phyloP scores from a whole-genome alignment of 148 eudicot species.

The Rhododendron henanense region DNA sequence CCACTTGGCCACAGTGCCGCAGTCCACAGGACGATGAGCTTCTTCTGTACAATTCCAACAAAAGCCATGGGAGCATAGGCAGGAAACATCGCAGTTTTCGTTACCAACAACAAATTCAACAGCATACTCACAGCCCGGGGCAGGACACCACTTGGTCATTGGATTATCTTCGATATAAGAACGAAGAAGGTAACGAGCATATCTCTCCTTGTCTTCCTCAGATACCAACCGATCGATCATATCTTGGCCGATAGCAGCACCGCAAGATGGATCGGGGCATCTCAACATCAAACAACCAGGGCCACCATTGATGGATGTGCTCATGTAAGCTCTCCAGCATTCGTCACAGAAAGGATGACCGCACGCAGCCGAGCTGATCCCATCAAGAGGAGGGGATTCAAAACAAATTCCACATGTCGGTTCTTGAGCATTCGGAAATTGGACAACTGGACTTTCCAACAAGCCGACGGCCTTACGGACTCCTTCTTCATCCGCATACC shows the following conservation, averaged over 20 bases:
- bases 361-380: conserved; percentile 31
- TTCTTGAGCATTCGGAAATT: conserved; percentile 13
- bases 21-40: conserved; percentile 64
- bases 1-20: conserved; percentile 59
- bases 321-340: conserved; percentile 57
- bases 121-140: conserved; percentile 64
- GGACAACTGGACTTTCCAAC: conserved; percentile 28
- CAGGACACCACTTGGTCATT: conserved; percentile 73
- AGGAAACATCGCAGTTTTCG: conserved; percentile 49
- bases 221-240: conserved; percentile 39
- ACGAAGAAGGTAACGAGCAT: conserved; percentile 34
- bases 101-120: conserved; percentile 47
- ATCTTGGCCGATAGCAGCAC: conserved; percentile 54
- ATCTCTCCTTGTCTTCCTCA: conserved; percentile 42
- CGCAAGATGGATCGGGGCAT: conserved; percentile 62
- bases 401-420: conserved; percentile 42
- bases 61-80: conserved; percentile 50
- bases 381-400: conserved; percentile 15
- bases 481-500: conserved; percentile 70
- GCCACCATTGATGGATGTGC: conserved; percentile 49
- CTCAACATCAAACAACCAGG: conserved; percentile 61
- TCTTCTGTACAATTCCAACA: conserved; percentile 40
- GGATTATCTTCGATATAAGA: conserved; percentile 48
- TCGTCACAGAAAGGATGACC: conserved; percentile 43
- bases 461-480: conserved; percentile 57